Base-by-base conservation (phyloP, 2,329 filamentous ascomycete species). In the Blastomyces parvus region DNA sequence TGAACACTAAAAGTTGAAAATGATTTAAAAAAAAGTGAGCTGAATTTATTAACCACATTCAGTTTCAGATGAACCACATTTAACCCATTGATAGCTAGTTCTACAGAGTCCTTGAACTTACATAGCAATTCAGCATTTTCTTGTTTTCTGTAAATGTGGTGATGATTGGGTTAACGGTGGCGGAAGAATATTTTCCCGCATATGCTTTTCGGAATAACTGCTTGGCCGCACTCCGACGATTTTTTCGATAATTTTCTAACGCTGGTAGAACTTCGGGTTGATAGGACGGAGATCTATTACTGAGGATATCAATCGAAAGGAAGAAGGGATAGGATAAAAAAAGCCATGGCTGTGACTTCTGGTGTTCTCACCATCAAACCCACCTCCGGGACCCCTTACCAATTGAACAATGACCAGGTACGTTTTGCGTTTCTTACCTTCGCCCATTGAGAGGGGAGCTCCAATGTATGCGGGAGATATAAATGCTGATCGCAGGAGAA, bases 351-450 rank as follows among this genome's bases (percentile, higher is more conserved):
- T 50, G 72, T 76, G 61, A 73, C 77, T 63, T 77, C 73, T 13
- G 65, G 63, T 66, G 69, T 72, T 42, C 70, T 80, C 63, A 78
- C 77, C 42, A 74, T 73, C 7, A 77, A 77, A 69, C 72, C 75
- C 68, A 66, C 70, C 52, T 73, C 75, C 38, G 77, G 76, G 30
- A 76, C 76, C 56, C 79, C 79, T 8, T 81, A 82, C 63, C 78
- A 81, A 66, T 72, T 82, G 14, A 77, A 80, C 48, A 74, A 76
- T 64, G 74, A 72, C 53, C 79, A 81, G 74, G 79, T 81, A 69
- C 5, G 25, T 59, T 33, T 27, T 22, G 22, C 19, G 11, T 22
- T 19, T 30, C 27, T 33, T 19, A 11, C 7, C 27, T 33, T 9
- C 50, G 27, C 14, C 30, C 52, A 9, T 6, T 8, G n/a, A 9